phyloP scores from a whole-genome alignment of 345 rosid species.

The Salix viminalis region DNA sequence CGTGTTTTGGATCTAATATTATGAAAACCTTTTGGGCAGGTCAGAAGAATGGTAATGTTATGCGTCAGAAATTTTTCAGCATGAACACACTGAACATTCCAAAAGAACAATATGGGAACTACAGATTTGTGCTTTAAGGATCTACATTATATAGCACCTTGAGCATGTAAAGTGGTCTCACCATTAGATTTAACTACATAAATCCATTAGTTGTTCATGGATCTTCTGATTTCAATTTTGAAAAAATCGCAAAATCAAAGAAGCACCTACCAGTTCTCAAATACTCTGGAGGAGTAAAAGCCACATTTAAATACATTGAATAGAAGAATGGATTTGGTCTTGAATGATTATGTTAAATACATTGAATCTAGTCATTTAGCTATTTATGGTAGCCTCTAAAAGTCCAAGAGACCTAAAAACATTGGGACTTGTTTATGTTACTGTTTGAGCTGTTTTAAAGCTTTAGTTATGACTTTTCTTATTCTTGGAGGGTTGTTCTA shows the following conservation, averaged over 20 bases:
- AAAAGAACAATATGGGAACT: background rate
- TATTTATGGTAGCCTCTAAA: too few relatives aligned
- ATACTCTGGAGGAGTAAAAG: slow-evolving; percentile 96
- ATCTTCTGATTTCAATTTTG: background rate
- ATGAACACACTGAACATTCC: background rate
- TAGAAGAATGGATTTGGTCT: too few relatives aligned
- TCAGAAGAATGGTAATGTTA: background rate
- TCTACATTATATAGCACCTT: background rate
- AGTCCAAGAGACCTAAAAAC: too few relatives aligned
- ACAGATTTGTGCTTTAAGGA: background rate
- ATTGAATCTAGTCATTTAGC: too few relatives aligned
- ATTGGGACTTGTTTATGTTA: too few relatives aligned
- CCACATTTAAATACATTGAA: slow-evolving; percentile 36
- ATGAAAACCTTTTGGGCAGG: background rate
- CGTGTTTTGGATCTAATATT: background rate
- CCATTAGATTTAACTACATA: background rate
- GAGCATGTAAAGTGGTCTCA: background rate
- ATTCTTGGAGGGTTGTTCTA: too few relatives aligned
- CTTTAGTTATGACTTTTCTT: too few relatives aligned
- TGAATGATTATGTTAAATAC: too few relatives aligned
- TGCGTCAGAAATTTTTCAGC: background rate
- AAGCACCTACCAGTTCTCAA: slow-evolving; percentile 67
- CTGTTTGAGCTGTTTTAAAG: too few relatives aligned
- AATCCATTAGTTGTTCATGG: background rate
- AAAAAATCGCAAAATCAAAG: background rate